These are phyloP conservation scores for Recurvomyces mirabilis DNA, from an alignment of 495 filamentous ascomycete species.

Conservation along the genomic window DNA sequence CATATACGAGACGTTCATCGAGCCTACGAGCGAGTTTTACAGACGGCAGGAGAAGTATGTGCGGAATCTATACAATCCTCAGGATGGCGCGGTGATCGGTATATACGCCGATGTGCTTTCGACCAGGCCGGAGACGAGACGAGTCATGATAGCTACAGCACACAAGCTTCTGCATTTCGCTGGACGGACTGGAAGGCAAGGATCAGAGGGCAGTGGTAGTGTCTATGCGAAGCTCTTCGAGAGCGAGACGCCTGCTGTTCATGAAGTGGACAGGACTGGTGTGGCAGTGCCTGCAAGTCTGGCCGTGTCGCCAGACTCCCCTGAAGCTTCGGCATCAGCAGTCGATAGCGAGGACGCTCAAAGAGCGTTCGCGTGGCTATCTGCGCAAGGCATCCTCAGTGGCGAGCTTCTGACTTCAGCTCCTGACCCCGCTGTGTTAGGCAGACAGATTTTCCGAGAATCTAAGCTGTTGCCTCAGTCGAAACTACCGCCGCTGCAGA, in stretches of 20 bases:
- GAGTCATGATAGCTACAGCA: constrained; percentile 67
- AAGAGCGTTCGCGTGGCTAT: constrained; percentile 82
- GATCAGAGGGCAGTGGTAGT: constrained; percentile 67
- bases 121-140: constrained; percentile 53
- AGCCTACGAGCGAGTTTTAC: constrained; percentile 87
- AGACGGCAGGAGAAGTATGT: constrained; percentile 87
- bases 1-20: constrained; percentile 91
- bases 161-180: constrained; percentile 64
- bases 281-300: constrained; percentile 49
- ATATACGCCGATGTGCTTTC: constrained; percentile 66
- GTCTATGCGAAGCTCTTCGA: constrained; percentile 85
- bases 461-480: constrained; percentile 65
- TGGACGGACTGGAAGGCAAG: constrained; percentile 59
- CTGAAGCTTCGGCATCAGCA: constrained; percentile 33
- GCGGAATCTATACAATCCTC: constrained; percentile 63
- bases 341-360: constrained; percentile 42
- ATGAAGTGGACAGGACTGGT: constrained; percentile 40
- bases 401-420: constrained; percentile 52
- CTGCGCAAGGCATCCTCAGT: constrained; percentile 74
- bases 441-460: constrained; percentile 53
- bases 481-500: constrained; percentile 55
- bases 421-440: constrained; percentile 43
- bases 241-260: constrained; percentile 58
- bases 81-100: constrained; percentile 68
- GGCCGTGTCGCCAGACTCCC: constrained; percentile 61